phyloP scores from a whole-genome alignment of 208 protist genomes.

The Leishmania tropica region DNA sequence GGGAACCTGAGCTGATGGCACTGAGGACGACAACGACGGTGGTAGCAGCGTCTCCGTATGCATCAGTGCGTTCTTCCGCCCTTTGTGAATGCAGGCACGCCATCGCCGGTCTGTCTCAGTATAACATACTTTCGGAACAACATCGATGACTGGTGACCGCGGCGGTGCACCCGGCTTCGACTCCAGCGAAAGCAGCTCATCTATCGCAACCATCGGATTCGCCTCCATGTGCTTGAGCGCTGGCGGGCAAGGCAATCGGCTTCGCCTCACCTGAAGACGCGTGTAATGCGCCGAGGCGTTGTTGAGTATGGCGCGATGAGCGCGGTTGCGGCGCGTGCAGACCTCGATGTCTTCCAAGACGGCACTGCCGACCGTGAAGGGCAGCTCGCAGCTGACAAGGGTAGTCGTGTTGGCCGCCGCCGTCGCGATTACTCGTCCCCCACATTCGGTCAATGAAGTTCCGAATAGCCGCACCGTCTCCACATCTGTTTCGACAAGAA shows the following conservation, averaged over 20 bases:
- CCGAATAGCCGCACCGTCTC: conserved; percentile 49
- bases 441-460: conserved; percentile 35
- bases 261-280: conserved; percentile 1
- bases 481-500: conserved; percentile 49
- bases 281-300: conserved; percentile 11
- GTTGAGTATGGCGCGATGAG: conserved; percentile 12
- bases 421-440: conserved; percentile 49
- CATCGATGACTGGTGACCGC: neutral
- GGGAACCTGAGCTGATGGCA: neutral
- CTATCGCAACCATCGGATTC: too few relatives aligned
- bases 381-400: conserved; percentile 58
- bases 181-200: neutral
- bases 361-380: conserved; percentile 76
- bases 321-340: conserved; percentile 32
- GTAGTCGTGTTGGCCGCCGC: conserved; percentile 36
- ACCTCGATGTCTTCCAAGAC: conserved; percentile 32
- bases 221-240: neutral
- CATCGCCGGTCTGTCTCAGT: conserved; percentile 12
- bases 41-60: neutral
- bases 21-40: neutral
- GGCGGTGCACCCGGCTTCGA: neutral
- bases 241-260: conserved; percentile 1
- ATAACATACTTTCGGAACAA: neutral
- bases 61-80: conserved; percentile 8
- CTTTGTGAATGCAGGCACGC: conserved; percentile 21